Evolutionary conservation across 345 rosid genomes (phyloP).

Genomic region (Populus deltoides): DNA sequence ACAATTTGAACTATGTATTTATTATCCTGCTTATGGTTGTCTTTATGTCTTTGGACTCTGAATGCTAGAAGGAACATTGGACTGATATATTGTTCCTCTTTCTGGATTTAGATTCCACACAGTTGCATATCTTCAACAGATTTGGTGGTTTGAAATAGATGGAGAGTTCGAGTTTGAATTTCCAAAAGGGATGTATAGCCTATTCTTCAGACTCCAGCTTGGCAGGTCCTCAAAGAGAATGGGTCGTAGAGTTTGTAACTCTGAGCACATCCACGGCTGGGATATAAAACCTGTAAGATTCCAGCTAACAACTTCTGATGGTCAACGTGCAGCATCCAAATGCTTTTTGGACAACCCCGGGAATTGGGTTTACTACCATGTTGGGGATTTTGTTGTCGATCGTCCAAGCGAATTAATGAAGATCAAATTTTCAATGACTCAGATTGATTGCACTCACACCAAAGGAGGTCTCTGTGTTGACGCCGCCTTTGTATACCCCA

Average conservation of each 20-base stretch:
- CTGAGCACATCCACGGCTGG: slow-evolving; percentile 25
- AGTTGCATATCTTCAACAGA: slow-evolving; percentile 23
- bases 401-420: neutral
- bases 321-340: slow-evolving; percentile 12
- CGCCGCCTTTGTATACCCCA: slow-evolving; percentile 12
- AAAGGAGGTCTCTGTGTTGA: slow-evolving; percentile 27
- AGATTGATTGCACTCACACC: slow-evolving; percentile 27
- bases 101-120: slow-evolving; percentile 16
- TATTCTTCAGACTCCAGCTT: slow-evolving; percentile 25
- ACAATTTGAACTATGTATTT: neutral
- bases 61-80: neutral
- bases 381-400: slow-evolving; percentile 16
- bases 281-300: slow-evolving; percentile 21
- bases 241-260: slow-evolving; percentile 16
- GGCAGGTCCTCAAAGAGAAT: slow-evolving; percentile 18
- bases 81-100: neutral
- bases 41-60: neutral
- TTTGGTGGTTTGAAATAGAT: slow-evolving; percentile 28
- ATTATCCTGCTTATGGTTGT: neutral
- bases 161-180: slow-evolving; percentile 23
- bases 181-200: slow-evolving; percentile 21
- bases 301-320: slow-evolving; percentile 13
- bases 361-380: slow-evolving; percentile 19
- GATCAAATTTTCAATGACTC: slow-evolving; percentile 22
- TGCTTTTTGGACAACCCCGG: slow-evolving; percentile 12